Evolutionary conservation across 2,329 filamentous ascomycete species (phyloP), one percentile per base, ranked within the genome.

Genomic region (Karstenula rhodostoma): DNA sequence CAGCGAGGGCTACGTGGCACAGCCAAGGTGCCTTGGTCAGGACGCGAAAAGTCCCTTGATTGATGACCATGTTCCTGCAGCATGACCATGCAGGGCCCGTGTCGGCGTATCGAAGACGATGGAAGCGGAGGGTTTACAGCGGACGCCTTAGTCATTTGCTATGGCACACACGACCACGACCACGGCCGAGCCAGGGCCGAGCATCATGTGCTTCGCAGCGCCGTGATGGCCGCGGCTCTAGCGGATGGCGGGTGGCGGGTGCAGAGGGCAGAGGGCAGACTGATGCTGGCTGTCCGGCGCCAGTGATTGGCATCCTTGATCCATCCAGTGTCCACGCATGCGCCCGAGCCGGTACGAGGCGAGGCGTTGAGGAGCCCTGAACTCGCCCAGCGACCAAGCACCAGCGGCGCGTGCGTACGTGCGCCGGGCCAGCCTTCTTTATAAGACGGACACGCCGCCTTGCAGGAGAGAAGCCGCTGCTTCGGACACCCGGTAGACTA

Each of bases 361-460:
- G 50, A 42, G 29, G 33, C 49, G 25, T 43, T 22, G 40, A 27
- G 49, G 40, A 27, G 49, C 49, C 49, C 23, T 52, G 49, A 42
- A 23, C 37, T 22, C 37, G 48, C 22, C 49, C 29, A 40, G n/a
- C 23, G 27, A 49, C 44, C 42, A 25, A 46, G 35, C 57, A 35
- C 22, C 57, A 37, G 37, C 52, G 53, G 53, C 43, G 53, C 53
- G 53, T 56, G 52, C 51, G 37, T 55, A 1, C 42, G 42, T 17
- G 1, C 37, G 51, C 27, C 40, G 7, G n/a, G 52, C 42, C 52
- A 56, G 40, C n/a, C 49, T n/a, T 50, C 51, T 56, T 56, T 60
- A 60, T 56, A 60, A 56, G 52, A 56, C 52, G 52, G 25, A 15
- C 44, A 42, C 44, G 54, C 51, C 23, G 44, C 53, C 25, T 43